Evolutionary conservation across 176 grass and related monocot species (phyloP), one percentile per base, ranked within the genome.

Genomic region (Dactylis glomerata): DNA sequence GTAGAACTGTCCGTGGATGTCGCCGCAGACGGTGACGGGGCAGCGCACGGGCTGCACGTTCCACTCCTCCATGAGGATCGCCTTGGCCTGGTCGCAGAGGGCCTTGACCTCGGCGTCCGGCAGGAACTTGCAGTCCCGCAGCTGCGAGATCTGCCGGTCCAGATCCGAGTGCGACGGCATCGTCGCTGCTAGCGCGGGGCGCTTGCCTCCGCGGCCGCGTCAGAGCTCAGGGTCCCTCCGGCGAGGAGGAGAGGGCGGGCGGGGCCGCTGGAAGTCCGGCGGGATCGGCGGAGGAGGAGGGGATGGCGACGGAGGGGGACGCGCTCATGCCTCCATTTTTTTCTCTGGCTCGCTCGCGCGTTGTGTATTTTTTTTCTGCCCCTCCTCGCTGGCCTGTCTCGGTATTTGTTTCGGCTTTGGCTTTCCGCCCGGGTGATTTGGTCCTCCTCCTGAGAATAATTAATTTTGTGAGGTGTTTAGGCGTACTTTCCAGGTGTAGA

Each of bases 1-100:
- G 77, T 88, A 87, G 85, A 95, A 95, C 85, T 88, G 86, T 45
- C 93, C 93, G 55, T 92, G 90, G 85, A 95, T 95, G 81, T 89
- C 90, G 61, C 93, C 91, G 84, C 90, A 95, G 57, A 92, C 75
- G 45, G 90, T 87, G 78, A 92, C 90, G n/a, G 90, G 88, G 77
- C 82, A 91, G 42, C 91, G 91, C 28, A 95, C 90, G 5, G 88
- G 88, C 85, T 95, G 93, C 79, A 95, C 90, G 86, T 92, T 92
- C 82, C 90, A 90, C n/a, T 90, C 90, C 85, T 95, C 88, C 78
- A 91, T 92, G 57, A 95, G 83, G 79, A 92, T 90, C 85, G 90
- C 90, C 90, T 88, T 92, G 32, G 90, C 93, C 88, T 92, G 85
- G 75, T 92, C 90, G 59, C 92, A 94, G 15, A 92, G 88, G 33